These are phyloP conservation scores for Diaporthe humulicola DNA, from an alignment of 2,329 filamentous ascomycete genomes.

Conservation along the genomic window DNA sequence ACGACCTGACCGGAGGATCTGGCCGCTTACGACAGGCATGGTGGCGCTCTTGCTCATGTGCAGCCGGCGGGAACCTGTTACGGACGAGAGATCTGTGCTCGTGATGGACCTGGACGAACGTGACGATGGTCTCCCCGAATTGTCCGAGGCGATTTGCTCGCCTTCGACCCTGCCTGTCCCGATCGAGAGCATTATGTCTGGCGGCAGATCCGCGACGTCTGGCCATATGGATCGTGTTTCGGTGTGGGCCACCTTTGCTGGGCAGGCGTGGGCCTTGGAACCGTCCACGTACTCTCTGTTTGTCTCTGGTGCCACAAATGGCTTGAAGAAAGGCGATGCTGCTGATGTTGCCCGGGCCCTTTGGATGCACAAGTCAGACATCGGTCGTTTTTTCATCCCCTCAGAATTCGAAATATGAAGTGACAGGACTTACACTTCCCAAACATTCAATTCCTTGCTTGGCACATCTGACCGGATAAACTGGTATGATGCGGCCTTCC, in stretches of 20 bases:
- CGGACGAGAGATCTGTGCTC: background rate
- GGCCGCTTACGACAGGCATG: background rate
- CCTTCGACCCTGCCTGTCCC: background rate
- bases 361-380: background rate
- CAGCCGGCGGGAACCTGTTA: background rate
- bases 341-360: constrained; percentile 3
- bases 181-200: constrained; percentile 14
- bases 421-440: constrained; percentile 3
- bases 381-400: background rate
- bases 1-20: constrained; percentile 10
- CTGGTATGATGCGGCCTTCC: background rate
- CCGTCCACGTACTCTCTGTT: constrained; percentile 21
- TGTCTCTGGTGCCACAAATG: constrained; percentile 1
- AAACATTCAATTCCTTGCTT: constrained; percentile 1
- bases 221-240: constrained; percentile 6
- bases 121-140: background rate
- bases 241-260: background rate
- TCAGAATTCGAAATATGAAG: background rate
- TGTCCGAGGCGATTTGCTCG: background rate
- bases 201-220: background rate
- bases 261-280: background rate
- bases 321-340: constrained; percentile 11
- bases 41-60: background rate
- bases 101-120: background rate
- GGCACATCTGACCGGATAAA: constrained; percentile 14